Evolutionary conservation across 169 alveolate species (phyloP).

Genomic region (Condylostoma magnum): DNA sequence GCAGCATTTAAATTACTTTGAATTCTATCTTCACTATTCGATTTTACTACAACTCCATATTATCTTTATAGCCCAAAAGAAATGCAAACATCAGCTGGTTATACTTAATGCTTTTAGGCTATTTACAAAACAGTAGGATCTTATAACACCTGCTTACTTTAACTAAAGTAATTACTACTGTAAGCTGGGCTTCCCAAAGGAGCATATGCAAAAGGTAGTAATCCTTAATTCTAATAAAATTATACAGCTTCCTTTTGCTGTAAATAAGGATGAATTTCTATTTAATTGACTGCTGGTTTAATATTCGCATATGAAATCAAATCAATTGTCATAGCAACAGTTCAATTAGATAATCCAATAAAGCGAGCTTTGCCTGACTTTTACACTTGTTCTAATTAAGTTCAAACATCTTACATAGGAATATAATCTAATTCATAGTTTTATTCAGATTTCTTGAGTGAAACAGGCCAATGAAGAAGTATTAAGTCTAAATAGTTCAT

Average conservation of each 20-base stretch:
- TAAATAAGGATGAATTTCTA: constrained; percentile 68
- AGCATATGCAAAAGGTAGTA: constrained; percentile 57
- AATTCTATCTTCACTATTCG: constrained; percentile 37
- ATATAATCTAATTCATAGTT: too few species aligned
- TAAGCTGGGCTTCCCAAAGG: too few species aligned
- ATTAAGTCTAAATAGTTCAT: constrained; percentile 57
- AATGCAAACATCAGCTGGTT: constrained; percentile 53
- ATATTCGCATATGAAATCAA: constrained; percentile 46
- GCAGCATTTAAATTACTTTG: constrained; percentile 46
- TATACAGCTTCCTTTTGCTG: constrained; percentile 45
- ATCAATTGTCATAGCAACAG: constrained; percentile 43
- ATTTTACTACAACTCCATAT: constrained; percentile 58
- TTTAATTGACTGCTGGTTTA: constrained; percentile 63
- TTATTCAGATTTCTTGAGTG: too few species aligned
- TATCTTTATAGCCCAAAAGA: constrained; percentile 55
- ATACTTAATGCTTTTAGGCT: constrained; percentile 45
- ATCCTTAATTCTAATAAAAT: constrained; percentile 38
- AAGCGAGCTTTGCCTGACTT: constrained; percentile 53
- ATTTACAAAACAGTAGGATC: constrained; percentile 45
- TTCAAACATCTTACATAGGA: constrained; percentile 60
- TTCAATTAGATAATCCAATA: constrained; percentile 70
- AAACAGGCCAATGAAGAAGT: constrained; percentile 68
- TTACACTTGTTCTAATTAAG: constrained; percentile 45
- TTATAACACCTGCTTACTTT: too few species aligned
- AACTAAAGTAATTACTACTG: too few species aligned